Base-by-base conservation (phyloP, 352 stramenopile species). In the Blastocystis sp. region DNA sequence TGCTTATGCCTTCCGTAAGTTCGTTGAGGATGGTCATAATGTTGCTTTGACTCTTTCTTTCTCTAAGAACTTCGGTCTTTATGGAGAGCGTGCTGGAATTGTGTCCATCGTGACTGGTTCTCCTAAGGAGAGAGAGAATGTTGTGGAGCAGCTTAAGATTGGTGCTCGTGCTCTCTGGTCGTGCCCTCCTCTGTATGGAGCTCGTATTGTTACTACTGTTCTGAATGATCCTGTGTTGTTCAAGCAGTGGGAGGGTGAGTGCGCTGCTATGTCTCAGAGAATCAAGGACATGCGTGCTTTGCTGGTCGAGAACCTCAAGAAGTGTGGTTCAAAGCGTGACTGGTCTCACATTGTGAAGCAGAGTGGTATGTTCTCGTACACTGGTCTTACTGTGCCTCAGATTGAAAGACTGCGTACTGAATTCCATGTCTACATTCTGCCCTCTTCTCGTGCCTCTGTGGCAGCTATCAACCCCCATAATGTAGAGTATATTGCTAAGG, bases 61-160 rank as follows among this genome's bases (percentile, higher is more conserved):
- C 91, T 96, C 96, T 54, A 99, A 99, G 92, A 99, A 99, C 93
- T 99, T 99, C 90, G 97, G 97, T 80, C 93, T 99, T 19, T 99
- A 99, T 91, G 97, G 97, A 74, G 95, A 99, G 90, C 92, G 97
- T 89, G 93, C 99, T 27, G 97, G 97, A 61, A 93, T 95, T 29
- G 91, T 99, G 65, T 97, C 93, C 35, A 92, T 98, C 39, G 96
- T 99, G 59, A 95, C 92, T 29, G 90, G 90, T 69, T 91, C 93
- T 89, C 65, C 65, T 29, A 87, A 87, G 59, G 77, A 87, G 56
- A 66, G 43, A 27, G 65, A 87, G 77, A 87, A 87, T 81, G 93
- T 98, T 37, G 91, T 95, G 88, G 98, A 93, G 87, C 96, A 99
- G 92, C 92, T 99, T 78, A 99, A 99, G 91, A 94, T 98, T 65